Conservation (phyloP, 345 rosid species). For the Stellera chamaejasme region DNA sequence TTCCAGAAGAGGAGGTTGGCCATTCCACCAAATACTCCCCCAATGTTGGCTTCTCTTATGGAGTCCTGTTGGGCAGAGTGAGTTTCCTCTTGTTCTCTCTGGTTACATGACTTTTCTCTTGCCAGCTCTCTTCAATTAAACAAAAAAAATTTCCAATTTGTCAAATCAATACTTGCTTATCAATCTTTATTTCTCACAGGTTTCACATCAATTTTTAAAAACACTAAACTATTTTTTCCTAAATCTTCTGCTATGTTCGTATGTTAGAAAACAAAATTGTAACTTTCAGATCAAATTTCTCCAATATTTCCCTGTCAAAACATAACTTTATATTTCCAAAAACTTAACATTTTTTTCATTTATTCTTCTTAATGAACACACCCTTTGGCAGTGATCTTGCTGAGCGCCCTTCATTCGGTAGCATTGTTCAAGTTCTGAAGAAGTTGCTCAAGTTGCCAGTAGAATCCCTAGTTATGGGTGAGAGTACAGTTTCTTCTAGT, state of each 20-base stretch:
- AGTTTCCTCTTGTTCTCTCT: conserved; percentile 13
- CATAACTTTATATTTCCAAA: neutral
- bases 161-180: too few relatives aligned
- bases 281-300: too few relatives aligned
- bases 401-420: conserved; percentile 66
- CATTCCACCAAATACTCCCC: conserved; percentile 65
- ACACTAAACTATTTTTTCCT: too few relatives aligned
- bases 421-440: conserved; percentile 65
- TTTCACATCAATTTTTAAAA: too few relatives aligned
- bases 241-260: too few relatives aligned
- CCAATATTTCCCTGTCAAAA: too few relatives aligned
- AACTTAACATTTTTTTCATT: neutral
- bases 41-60: conserved; percentile 71
- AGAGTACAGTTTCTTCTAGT: neutral
- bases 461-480: conserved; percentile 57
- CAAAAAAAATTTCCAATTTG: too few relatives aligned
- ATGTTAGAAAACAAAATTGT: too few relatives aligned
- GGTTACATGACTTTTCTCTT: too few relatives aligned
- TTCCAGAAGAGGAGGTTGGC: conserved; percentile 87
- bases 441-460: conserved; percentile 73
- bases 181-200: too few relatives aligned
- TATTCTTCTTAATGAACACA: neutral
- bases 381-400: conserved; percentile 50
- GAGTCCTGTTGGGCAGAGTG: conserved; percentile 98
- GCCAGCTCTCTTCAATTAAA: too few relatives aligned